These are phyloP conservation scores for Pyricularia grisea DNA, from an alignment of 2,329 filamentous ascomycete species.

Conservation along the genomic window DNA sequence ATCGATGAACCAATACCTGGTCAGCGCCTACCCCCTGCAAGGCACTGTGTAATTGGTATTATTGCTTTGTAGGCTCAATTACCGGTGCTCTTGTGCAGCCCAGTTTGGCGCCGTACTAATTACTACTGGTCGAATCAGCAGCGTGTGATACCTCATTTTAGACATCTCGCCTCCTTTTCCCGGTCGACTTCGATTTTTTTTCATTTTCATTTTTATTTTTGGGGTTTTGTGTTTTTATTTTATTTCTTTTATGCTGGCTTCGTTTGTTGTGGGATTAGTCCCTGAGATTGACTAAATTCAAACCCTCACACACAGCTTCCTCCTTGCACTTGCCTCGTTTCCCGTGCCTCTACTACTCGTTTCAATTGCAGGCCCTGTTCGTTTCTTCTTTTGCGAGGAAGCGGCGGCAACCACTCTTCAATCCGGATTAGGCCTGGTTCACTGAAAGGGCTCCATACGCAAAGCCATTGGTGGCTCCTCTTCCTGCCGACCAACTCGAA, in stretches of 20 bases:
- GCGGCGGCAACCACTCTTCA: not conserved
- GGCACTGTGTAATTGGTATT: not conserved
- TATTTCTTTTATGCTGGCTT: not conserved
- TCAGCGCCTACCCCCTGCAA: not conserved
- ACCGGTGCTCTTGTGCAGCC: not conserved
- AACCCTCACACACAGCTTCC: not conserved
- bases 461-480: not conserved
- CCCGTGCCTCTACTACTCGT: not conserved
- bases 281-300: too few species aligned
- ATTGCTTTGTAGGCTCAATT: not conserved
- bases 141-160: not conserved
- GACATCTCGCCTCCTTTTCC: not conserved
- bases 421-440: not conserved
- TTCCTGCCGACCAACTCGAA: slow-evolving; percentile 3
- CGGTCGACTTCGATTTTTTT: not conserved
- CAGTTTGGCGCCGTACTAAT: not conserved
- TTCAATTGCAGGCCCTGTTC: not conserved
- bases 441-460: not conserved
- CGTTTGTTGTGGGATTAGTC: too few species aligned
- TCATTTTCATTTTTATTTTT: slow-evolving; percentile 4
- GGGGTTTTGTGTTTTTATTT: too few species aligned
- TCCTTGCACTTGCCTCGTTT: not conserved
- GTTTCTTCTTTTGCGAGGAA: not conserved
- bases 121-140: not conserved
- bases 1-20: not conserved